A percentile compares a stretch with the other conserved stretches of the same genome.
phyloP scores from a whole-genome alignment of 257 asterid genomes.

The Petunia secreta region DNA sequence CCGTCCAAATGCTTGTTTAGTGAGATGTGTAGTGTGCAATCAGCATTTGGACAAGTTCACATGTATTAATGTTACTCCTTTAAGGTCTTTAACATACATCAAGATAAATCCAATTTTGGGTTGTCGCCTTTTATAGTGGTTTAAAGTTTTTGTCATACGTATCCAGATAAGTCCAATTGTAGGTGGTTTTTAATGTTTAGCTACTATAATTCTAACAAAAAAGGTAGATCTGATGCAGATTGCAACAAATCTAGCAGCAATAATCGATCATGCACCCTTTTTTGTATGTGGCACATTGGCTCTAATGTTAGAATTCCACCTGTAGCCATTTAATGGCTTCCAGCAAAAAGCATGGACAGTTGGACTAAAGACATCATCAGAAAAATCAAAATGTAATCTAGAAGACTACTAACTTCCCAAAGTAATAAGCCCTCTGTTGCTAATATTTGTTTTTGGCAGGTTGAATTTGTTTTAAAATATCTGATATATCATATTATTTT shows the following conservation, averaged over 20 bases:
- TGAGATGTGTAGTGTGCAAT: too few relatives aligned
- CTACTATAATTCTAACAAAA: background rate
- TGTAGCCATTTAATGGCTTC: constrained; percentile 10
- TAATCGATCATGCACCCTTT: background rate
- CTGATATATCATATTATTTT: background rate
- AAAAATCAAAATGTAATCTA: constrained; percentile 6
- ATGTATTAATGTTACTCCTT: background rate
- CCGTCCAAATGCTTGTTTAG: too few relatives aligned
- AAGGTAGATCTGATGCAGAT: constrained; percentile 6
- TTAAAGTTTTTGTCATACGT: background rate
- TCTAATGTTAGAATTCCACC: background rate
- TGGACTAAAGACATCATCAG: background rate
- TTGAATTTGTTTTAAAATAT: background rate
- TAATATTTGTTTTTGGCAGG: background rate
- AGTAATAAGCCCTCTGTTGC: background rate
- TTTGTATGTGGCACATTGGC: constrained; percentile 15
- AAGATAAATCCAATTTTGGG: background rate
- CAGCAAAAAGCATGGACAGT: background rate
- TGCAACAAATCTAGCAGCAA: background rate
- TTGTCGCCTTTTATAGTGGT: background rate
- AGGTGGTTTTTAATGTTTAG: background rate
- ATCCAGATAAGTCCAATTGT: background rate
- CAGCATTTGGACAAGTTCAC: too few relatives aligned
- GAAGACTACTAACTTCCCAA: background rate
- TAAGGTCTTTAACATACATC: background rate